Percentiles rank a stretch among this genome's conserved stretches.
phyloP scores from a whole-genome alignment of 2,329 filamentous ascomycete genomes.

The Teratosphaeria destructans region DNA sequence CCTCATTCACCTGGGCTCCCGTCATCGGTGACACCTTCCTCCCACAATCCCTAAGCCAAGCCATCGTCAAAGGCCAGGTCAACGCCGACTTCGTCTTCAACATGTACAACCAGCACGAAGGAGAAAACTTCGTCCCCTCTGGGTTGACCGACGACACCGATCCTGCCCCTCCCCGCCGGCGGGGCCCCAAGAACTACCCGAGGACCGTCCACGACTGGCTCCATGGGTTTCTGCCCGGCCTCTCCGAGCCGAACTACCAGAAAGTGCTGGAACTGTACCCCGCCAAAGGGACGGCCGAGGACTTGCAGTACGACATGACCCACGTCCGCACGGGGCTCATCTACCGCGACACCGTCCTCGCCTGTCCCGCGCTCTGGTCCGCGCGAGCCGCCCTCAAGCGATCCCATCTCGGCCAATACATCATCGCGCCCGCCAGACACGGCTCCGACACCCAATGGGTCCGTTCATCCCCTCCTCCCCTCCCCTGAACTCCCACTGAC shows the following conservation, averaged over 20 bases:
- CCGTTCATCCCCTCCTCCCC: background rate
- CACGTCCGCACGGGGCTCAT: slow-evolving; percentile 46
- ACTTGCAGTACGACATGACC: slow-evolving; percentile 42
- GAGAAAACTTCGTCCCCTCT: slow-evolving; percentile 50
- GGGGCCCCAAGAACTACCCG: slow-evolving; percentile 39
- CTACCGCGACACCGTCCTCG: slow-evolving; percentile 48
- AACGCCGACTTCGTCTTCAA: slow-evolving; percentile 40
- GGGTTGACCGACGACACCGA: slow-evolving; percentile 30
- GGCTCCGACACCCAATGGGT: slow-evolving; percentile 46
- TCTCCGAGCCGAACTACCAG: slow-evolving; percentile 32
- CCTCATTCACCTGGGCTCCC: slow-evolving; percentile 50
- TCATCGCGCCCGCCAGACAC: slow-evolving; percentile 49
- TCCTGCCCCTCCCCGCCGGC: slow-evolving; percentile 17
- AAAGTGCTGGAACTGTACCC: slow-evolving; percentile 41
- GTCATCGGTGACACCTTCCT: slow-evolving; percentile 50
- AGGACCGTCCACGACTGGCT: slow-evolving; percentile 46
- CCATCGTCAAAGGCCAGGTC: slow-evolving; percentile 28
- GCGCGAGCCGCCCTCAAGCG: slow-evolving; percentile 29
- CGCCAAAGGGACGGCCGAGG: slow-evolving; percentile 36
- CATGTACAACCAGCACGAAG: slow-evolving; percentile 55
- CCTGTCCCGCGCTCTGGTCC: slow-evolving; percentile 52
- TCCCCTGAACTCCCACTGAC: too few species aligned
- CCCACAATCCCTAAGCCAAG: slow-evolving; percentile 35
- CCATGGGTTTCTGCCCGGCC: slow-evolving; percentile 41
- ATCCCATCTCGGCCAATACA: slow-evolving; percentile 50